phyloP scores from a whole-genome alignment of 164 flowering plant species.

The Akebia trifoliata region DNA sequence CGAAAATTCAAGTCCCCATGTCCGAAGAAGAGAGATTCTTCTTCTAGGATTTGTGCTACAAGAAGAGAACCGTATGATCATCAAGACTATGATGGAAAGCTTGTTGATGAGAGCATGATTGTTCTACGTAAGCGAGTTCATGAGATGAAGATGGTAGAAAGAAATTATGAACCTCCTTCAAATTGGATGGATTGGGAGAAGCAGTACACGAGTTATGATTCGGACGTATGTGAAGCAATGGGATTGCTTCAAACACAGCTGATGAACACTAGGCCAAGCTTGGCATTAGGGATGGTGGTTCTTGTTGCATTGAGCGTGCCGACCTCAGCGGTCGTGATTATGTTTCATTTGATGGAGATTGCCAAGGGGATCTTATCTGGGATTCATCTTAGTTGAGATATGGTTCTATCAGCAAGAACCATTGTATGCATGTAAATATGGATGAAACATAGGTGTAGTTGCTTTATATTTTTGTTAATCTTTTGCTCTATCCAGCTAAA shows the following conservation, averaged over 20 bases:
- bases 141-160: constrained; percentile 49
- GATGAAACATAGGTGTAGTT: too few relatives aligned
- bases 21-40: background rate
- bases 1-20: background rate
- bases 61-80: constrained; percentile 12
- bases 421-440: too few relatives aligned
- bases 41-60: constrained; percentile 1
- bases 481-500: too few relatives aligned
- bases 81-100: constrained; percentile 14
- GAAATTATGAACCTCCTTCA: constrained; percentile 37
- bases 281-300: constrained; percentile 36
- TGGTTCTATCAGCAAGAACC: too few relatives aligned
- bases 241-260: constrained; percentile 42
- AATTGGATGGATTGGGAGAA: constrained; percentile 69
- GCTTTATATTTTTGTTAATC: too few relatives aligned
- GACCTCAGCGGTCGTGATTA: constrained; percentile 13
- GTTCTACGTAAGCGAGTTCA: constrained; percentile 35
- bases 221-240: constrained; percentile 32
- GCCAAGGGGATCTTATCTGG: constrained; percentile 4
- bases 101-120: constrained; percentile 41
- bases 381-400: too few relatives aligned
- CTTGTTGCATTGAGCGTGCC: constrained; percentile 40
- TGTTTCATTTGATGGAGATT: constrained; percentile 22
- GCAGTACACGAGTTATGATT: constrained; percentile 27
- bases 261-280: constrained; percentile 55